These are phyloP conservation scores for Beta macrorhiza DNA, from an alignment of 179 eudicot species.

Conservation along the genomic window DNA sequence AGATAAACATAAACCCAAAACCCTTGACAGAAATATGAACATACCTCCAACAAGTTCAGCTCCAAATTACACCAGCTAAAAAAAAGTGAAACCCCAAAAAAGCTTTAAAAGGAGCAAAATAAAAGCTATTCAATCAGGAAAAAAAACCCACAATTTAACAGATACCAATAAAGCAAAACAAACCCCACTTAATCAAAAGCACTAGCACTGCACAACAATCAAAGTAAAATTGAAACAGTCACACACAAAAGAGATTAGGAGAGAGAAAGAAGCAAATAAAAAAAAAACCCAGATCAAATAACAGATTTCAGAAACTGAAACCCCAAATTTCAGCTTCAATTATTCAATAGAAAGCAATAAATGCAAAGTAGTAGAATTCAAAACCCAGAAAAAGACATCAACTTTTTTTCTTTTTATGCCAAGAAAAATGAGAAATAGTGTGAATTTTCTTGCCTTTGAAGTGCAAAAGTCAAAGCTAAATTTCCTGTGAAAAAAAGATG, in stretches of 20 bases:
- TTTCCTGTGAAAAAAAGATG: neutral
- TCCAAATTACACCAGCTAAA: conserved; percentile 22
- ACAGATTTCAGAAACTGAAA: conserved; percentile 17
- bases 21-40: conserved; percentile 13
- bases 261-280: no score
- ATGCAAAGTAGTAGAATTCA: conserved; percentile 9
- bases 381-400: conserved; percentile 18
- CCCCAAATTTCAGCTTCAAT: conserved; percentile 4
- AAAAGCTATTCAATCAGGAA: conserved; percentile 1
- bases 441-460: neutral
- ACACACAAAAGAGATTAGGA: neutral
- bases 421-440: neutral
- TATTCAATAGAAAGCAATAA: conserved; percentile 20
- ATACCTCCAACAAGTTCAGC: conserved; percentile 30
- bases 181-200: conserved; percentile 26
- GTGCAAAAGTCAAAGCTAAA: conserved; percentile 35
- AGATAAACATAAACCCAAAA: conserved; percentile 9
- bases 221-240: neutral
- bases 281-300: conserved; percentile 26
- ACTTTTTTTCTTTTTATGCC: neutral
- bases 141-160: conserved; percentile 27
- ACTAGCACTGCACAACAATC: conserved; percentile 29
- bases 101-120: conserved; percentile 3
- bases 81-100: neutral
- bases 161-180: conserved; percentile 28